Base-by-base conservation (phyloP, 176 grass and related monocot species). In the Oryza meridionalis region DNA sequence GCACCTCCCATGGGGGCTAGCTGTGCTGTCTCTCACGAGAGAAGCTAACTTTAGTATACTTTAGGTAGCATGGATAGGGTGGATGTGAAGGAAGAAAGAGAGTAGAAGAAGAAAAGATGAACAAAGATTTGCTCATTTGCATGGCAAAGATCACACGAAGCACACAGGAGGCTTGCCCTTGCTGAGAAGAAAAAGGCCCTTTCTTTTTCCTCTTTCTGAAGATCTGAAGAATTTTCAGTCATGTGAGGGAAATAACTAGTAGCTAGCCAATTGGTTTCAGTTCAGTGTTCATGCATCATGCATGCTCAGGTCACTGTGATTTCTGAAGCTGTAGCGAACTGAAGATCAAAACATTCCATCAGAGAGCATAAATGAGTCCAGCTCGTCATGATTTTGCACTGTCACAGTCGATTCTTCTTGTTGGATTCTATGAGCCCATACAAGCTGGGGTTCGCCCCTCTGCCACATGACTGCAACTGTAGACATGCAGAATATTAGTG, bases 131-230 rank as follows among this genome's bases (percentile, higher is more conserved):
- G 37, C 37, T 38, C 37, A 75, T 75, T 26, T 37, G 63, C 78
- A 32, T 80, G 64, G 63, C 76, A 38, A 86, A 46, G 79, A 38
- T 71, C 37, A 65, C 38, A 46, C 47, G 25, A 84, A 84, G 81
- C 32, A n/a, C 83, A 47, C 73, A 72, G 15, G 79, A 86, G 84
- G 24, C 84, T 79, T 75, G 80, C 84, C 47, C 74, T 58, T 66
- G 37, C 12, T 69, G 59, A 66, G 84, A 90, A 90, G 88, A 79
- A 90, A 90, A 90, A 80, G 73, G 37, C 46, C 2, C 14, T 21
- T 33, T 38, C 61, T 73, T 78, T 78, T 84, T 77, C 15, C 38
- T 67, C 73, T 83, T 83, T 86, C 88, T 83, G 67, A 62, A 90
- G 80, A 90, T 90, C 84, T 68, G 50, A 40, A 68, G 76, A 83